These are phyloP conservation scores for Coemansia sp. DNA, from an alignment of 192 early-diverging fungal genomes.

Conservation along the genomic window DNA sequence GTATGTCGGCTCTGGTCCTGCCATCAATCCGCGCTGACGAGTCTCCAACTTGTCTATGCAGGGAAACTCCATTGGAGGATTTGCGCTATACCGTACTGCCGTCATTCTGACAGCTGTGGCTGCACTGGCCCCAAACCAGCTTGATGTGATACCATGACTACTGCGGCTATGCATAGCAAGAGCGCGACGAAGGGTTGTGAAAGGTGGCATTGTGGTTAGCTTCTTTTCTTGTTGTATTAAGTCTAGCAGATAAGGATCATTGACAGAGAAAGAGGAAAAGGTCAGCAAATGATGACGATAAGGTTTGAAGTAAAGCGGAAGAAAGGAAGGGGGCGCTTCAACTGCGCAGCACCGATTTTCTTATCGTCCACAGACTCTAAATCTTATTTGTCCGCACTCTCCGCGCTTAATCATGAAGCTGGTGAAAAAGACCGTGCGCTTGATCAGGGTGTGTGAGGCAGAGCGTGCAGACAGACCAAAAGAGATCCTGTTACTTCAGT, in stretches of 20 bases:
- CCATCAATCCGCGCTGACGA: constrained; percentile 61
- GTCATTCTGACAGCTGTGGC: neutral
- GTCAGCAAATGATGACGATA: neutral
- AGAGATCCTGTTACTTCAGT: too few relatives aligned
- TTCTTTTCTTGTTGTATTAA: neutral
- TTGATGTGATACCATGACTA: neutral
- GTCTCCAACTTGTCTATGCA: constrained; percentile 68
- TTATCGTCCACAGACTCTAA: too few relatives aligned
- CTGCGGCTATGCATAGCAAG: neutral
- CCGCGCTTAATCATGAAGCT: too few relatives aligned
- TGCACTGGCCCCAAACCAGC: neutral
- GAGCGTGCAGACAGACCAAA: too few relatives aligned
- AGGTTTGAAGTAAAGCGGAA: too few relatives aligned
- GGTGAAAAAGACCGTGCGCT: too few relatives aligned
- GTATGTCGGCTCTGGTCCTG: constrained; percentile 80
- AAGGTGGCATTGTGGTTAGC: neutral
- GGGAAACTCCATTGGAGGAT: constrained; percentile 67
- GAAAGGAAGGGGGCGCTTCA: too few relatives aligned
- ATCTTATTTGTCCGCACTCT: too few relatives aligned
- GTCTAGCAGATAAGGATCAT: neutral
- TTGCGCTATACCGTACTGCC: neutral
- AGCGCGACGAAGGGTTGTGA: neutral
- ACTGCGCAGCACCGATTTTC: too few relatives aligned
- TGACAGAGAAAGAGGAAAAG: neutral
- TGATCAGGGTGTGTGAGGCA: too few relatives aligned